Conservation (phyloP, 1,139 yeast species). For the Geotrichum candidum region DNA sequence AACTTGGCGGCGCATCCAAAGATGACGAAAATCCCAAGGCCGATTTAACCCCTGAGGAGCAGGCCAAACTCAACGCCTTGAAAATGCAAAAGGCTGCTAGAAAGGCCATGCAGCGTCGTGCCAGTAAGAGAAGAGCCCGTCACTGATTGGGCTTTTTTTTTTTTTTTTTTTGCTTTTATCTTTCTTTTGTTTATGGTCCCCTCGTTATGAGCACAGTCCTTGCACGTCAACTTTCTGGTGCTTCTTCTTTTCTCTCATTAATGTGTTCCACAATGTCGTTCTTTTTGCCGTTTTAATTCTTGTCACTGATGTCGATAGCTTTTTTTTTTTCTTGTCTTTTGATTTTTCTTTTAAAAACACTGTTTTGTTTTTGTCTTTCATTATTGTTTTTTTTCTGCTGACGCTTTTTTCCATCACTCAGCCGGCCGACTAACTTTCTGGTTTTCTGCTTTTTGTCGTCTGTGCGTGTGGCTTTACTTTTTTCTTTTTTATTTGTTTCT, state of each 20-base stretch:
- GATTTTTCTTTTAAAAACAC: not conserved
- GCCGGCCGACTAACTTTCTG: not conserved
- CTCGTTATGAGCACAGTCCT: not conserved
- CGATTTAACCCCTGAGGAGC: conserved; percentile 5
- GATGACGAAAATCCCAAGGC: not conserved
- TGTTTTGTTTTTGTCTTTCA: not conserved
- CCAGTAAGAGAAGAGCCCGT: conserved; percentile 7
- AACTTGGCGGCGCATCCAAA: not conserved
- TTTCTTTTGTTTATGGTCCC: not conserved
- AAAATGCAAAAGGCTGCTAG: conserved; percentile 13
- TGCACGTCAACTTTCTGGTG: not conserved
- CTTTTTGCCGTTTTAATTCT: not conserved
- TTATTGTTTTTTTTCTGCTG: not conserved
- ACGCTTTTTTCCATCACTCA: not conserved
- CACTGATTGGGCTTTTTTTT: not conserved
- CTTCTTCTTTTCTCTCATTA: not conserved
- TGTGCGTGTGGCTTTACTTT: not conserved
- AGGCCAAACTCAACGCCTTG: conserved; percentile 3
- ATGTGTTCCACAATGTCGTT: not conserved
- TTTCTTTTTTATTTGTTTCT: not conserved
- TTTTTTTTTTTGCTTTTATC: not conserved
- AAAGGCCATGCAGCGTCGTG: conserved; percentile 10
- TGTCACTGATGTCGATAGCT: not conserved
- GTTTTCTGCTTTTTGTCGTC: not conserved
- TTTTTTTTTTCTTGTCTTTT: not conserved